Evolutionary conservation across 2,329 filamentous ascomycete species (phyloP).

Genomic region (Thermothelomyces thermophilus): DNA sequence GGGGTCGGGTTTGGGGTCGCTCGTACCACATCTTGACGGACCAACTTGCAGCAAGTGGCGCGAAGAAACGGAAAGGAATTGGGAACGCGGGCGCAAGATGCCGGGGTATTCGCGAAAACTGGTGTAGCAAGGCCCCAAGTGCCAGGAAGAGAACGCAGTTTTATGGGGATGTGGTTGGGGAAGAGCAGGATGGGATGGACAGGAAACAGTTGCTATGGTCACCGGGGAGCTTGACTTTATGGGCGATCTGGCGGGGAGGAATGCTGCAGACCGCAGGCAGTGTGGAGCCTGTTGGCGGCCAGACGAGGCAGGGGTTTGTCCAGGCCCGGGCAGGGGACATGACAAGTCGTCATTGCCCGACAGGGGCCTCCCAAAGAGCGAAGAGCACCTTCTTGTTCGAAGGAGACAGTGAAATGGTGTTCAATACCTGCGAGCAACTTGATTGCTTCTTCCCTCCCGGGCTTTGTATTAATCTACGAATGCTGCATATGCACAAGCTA

Average conservation of each 20-base stretch:
- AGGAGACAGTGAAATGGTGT: background rate
- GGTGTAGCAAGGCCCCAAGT: constrained; percentile 13
- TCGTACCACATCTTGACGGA: constrained; percentile 33
- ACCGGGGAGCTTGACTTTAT: constrained; percentile 23
- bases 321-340: constrained; percentile 12
- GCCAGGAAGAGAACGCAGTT: background rate
- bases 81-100: constrained; percentile 8
- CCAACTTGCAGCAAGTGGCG: constrained; percentile 23
- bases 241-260: constrained; percentile 17
- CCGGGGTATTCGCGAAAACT: constrained; percentile 17
- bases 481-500: too few relatives aligned
- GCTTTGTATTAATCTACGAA: too few relatives aligned
- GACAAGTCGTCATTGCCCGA: constrained; percentile 12
- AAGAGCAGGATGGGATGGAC: constrained; percentile 12
- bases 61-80: constrained; percentile 4
- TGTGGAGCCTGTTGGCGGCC: constrained; percentile 15
- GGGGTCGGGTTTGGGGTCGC: constrained; percentile 15
- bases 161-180: constrained; percentile 7
- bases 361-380: background rate
- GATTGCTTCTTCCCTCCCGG: background rate
- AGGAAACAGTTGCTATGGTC: constrained; percentile 13
- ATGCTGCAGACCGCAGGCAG: constrained; percentile 20
- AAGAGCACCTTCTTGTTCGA: background rate
- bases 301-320: constrained; percentile 16
- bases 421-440: background rate